Evolutionary conservation across 768 basidiomycete genomes (phyloP).

Genomic region (Daedalea quercina): DNA sequence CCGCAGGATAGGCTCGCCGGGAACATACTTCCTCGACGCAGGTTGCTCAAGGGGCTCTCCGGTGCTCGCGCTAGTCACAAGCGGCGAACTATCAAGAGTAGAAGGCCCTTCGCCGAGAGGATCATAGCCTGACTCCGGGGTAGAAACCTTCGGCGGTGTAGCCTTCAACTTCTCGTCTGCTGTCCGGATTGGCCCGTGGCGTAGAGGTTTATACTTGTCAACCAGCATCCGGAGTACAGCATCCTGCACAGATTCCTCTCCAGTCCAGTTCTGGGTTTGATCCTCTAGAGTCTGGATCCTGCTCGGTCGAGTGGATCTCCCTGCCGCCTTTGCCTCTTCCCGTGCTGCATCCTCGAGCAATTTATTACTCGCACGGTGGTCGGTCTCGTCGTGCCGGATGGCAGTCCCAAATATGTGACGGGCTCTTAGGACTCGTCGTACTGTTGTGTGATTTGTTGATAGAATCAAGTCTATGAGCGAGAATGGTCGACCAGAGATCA

Average conservation of each 20-base stretch:
- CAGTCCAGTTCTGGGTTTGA: conserved; percentile 66
- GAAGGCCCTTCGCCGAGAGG: not conserved
- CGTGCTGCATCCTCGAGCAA: conserved; percentile 58
- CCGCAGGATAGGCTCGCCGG: conserved; percentile 46
- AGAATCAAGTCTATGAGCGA: conserved; percentile 5
- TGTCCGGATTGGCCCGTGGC: conserved; percentile 48
- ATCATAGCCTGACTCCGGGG: conserved; percentile 8
- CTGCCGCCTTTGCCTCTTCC: conserved; percentile 40
- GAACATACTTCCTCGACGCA: conserved; percentile 11
- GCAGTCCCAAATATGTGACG: not conserved
- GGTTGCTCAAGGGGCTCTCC: not conserved
- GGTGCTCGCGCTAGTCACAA: not conserved
- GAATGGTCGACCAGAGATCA: conserved; percentile 11
- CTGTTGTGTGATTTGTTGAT: conserved; percentile 1
- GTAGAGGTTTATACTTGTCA: conserved; percentile 80
- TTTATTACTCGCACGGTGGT: conserved; percentile 44
- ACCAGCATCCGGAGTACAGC: conserved; percentile 78
- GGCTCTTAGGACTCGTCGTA: not conserved
- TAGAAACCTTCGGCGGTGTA: conserved; percentile 34
- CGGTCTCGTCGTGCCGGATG: conserved; percentile 2
- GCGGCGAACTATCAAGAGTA: not conserved
- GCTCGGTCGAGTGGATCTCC: conserved; percentile 10
- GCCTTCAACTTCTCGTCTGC: conserved; percentile 64
- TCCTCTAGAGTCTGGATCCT: conserved; percentile 29
- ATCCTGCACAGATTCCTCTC: conserved; percentile 66